Evolutionary conservation across 768 basidiomycete genomes (phyloP), one percentile per base, ranked within the genome.

Genomic region (Dendrothele bispora): DNA sequence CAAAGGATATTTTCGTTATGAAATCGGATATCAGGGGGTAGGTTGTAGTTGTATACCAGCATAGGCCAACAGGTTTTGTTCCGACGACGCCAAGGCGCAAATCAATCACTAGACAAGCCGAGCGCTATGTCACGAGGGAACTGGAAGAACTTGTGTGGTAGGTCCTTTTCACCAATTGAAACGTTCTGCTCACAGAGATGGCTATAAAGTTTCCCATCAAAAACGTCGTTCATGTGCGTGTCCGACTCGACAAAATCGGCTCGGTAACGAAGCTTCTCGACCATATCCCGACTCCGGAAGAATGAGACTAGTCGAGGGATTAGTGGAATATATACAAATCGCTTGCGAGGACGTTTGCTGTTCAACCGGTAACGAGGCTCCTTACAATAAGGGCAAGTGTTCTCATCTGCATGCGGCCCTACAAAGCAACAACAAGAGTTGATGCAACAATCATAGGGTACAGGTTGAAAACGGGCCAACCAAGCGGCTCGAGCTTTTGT

Each of bases 21-120:
- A n/a, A n/a, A n/a, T n/a, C n/a, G n/a, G n/a, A n/a, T n/a, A n/a
- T n/a, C n/a, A n/a, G n/a, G n/a, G n/a, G n/a, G n/a, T n/a, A n/a
- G n/a, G n/a, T n/a, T n/a, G n/a, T n/a, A n/a, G n/a, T n/a, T n/a
- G n/a, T n/a, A n/a, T n/a, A n/a, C n/a, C n/a, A n/a, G n/a, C n/a
- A n/a, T n/a, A n/a, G n/a, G n/a, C n/a, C n/a, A n/a, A n/a, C n/a
- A n/a, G n/a, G n/a, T n/a, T n/a, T n/a, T n/a, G n/a, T n/a, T n/a
- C n/a, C n/a, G n/a, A n/a, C n/a, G n/a, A n/a, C n/a, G n/a, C 52
- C 68, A 74, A 3, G 71, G 64, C 0, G 59, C 54, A 55, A 75
- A 75, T 0, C 78, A 70, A 57, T 81, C 75, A 0, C 65, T 65
- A 3, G 67, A 69, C 1, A 78, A 46, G 0, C 64, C 69, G 6